Conservation (phyloP, 768 basidiomycete species). For the Kwoniella sp. region DNA sequence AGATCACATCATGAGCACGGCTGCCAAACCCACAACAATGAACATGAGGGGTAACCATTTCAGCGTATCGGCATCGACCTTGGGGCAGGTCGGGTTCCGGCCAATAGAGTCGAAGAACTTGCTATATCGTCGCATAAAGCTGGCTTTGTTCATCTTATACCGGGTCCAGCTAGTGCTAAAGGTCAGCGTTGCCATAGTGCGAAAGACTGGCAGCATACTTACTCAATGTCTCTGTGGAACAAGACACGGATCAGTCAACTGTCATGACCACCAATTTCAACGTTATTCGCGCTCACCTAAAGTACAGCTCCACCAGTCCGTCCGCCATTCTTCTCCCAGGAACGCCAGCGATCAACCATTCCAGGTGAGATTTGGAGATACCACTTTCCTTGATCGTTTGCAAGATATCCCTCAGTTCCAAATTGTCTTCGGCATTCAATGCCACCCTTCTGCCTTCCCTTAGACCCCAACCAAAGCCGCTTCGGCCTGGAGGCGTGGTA, state of each 20-base stretch:
- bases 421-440: conserved; percentile 40
- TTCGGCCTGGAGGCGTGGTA: conserved; percentile 34
- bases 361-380: conserved; percentile 52
- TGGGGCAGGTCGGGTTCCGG: conserved; percentile 51
- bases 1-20: not conserved
- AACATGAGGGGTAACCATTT: conserved; percentile 56
- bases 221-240: conserved; percentile 46
- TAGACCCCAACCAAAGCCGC: conserved; percentile 46
- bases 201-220: not conserved
- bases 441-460: conserved; percentile 45
- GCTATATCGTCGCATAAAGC: conserved; percentile 53
- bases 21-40: conserved; percentile 56
- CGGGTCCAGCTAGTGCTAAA: conserved; percentile 54
- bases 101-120: conserved; percentile 54
- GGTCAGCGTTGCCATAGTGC: conserved; percentile 6
- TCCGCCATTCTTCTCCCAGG: conserved; percentile 53
- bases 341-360: conserved; percentile 54
- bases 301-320: conserved; percentile 52
- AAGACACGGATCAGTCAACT: too few species aligned
- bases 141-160: conserved; percentile 56
- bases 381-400: conserved; percentile 55
- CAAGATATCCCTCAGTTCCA: conserved; percentile 49
- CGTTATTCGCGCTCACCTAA: conserved; percentile 20
- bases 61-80: conserved; percentile 52
- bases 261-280: too few species aligned